A percentile compares a stretch with the other conserved stretches of the same genome.
phyloP scores from a whole-genome alignment of 176 grass and related monocot species.

The Echinochloa phyllopogon region DNA sequence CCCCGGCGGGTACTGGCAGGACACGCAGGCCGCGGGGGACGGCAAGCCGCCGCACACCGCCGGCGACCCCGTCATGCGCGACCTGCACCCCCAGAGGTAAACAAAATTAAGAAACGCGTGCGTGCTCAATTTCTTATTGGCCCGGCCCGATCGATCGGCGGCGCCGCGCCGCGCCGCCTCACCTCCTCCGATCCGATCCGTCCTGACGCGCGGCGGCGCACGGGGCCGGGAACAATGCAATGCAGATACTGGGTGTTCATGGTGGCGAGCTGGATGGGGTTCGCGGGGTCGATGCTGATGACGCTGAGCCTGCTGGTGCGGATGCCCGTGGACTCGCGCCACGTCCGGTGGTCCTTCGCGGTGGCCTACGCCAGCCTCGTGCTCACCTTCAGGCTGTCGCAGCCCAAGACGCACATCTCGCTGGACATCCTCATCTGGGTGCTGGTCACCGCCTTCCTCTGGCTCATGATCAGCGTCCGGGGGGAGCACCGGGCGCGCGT shows the following conservation, averaged over 20 bases:
- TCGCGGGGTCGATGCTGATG: slow-evolving; percentile 48
- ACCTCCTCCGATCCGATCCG: too few species aligned
- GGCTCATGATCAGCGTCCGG: neutral
- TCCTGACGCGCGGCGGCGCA: too few species aligned
- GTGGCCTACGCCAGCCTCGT: slow-evolving; percentile 56
- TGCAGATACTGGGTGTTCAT: slow-evolving; percentile 55
- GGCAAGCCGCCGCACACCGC: slow-evolving; percentile 12
- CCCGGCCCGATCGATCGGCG: too few species aligned
- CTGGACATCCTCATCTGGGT: slow-evolving; percentile 37
- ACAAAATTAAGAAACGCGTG: neutral
- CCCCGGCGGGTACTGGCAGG: slow-evolving; percentile 58
- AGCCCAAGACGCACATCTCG: slow-evolving; percentile 32
- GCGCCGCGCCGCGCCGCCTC: too few species aligned
- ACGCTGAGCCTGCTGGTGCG: slow-evolving; percentile 45
- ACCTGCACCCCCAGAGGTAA: slow-evolving; percentile 39
- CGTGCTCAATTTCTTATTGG: too few species aligned
- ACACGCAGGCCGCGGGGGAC: neutral
- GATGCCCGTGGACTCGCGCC: slow-evolving; percentile 28
- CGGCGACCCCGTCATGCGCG: slow-evolving; percentile 69
- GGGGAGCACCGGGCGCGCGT: neutral
- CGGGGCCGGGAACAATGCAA: too few species aligned
- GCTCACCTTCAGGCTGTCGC: slow-evolving; percentile 47
- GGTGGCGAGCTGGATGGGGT: slow-evolving; percentile 51
- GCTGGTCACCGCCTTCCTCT: slow-evolving; percentile 30
- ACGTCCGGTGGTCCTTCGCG: slow-evolving; percentile 43